Conservation (phyloP, 768 basidiomycete genomes). For the Kockovaella imperatae region DNA sequence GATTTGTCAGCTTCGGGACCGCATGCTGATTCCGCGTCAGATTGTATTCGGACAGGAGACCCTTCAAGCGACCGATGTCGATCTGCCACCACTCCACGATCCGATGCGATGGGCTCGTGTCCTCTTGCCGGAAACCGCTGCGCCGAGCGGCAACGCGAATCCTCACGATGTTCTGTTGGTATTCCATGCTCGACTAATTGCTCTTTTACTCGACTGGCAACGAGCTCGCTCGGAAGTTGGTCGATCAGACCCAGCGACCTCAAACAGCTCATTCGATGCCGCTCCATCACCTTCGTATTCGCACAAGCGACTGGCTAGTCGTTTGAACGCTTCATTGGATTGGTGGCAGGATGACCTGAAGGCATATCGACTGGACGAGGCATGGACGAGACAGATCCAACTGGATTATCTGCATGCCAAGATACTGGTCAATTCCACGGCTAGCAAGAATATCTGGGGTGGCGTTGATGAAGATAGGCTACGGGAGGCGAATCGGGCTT, state of each 20-base stretch:
- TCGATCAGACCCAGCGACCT: neutral
- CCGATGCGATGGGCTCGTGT: constrained; percentile 7
- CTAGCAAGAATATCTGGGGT: neutral
- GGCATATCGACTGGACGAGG: neutral
- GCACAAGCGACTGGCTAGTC: constrained; percentile 1
- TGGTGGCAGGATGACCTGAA: constrained; percentile 14
- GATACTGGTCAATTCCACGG: constrained; percentile 4
- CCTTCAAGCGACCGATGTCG: neutral
- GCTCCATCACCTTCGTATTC: neutral
- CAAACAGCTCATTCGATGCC: neutral
- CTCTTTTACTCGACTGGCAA: constrained; percentile 8
- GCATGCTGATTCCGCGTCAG: neutral
- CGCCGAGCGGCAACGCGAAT: neutral
- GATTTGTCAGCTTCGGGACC: neutral
- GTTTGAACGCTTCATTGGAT: constrained; percentile 7
- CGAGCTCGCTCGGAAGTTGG: neutral
- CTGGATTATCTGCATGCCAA: constrained; percentile 5
- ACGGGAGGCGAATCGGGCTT: constrained; percentile 2
- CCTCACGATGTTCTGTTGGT: constrained; percentile 12
- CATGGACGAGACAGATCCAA: neutral
- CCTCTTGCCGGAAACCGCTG: constrained; percentile 4
- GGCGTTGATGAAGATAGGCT: constrained; percentile 5
- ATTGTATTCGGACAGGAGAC: neutral
- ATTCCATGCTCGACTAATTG: constrained; percentile 14
- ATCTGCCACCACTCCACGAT: neutral